Base-by-base conservation (phyloP, 2,329 filamentous ascomycete species). In the Metarhizium brunneum region DNA sequence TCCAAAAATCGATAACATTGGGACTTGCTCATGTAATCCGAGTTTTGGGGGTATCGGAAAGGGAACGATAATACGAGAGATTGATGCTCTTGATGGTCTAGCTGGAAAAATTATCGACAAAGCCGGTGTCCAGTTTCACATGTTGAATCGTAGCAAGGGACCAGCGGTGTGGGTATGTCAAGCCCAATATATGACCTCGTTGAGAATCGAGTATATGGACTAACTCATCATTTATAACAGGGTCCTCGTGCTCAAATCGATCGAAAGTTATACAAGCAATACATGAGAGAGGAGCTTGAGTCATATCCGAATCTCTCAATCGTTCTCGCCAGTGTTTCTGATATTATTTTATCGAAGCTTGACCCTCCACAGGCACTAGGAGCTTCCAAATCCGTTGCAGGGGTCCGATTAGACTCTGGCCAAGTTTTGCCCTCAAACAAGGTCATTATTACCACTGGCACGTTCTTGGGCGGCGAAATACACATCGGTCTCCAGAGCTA, bases 21-120 rank as follows among this genome's bases (percentile, higher is more conserved):
- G 92, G 55, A 90, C 94, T 35, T 97, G 92, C 74, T 96, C 92
- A 40, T 97, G 92, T 74, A 97, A 97, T 69, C 92, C 92, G 2
- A 95, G 90, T 60, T 95, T 99, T 67, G 94, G 94, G 43, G 94
- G 94, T n/a, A 97, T 99, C 63, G 94, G 94, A 48, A 99, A 99
- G 69, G 94, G 94, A 16, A 97, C 90, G 10, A 96, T 99, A 76
- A 77, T 99, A 52, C 86, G 92, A 47, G 94, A 99, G 71, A 86
- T 99, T 36, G 94, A 99, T 74, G 94, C 94, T 0, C 78, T 99
- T 57, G 94, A 97, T 66, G 94, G 94, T 0, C 76, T 99, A 20
- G 87, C 91, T 0, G 92, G 90, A 0, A 82, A 90, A 40, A 86
- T 96, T 25, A 90, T 96, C 57, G 94, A 99, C 73, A 92, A 94